Base-by-base conservation (phyloP, 805 yeast genomes). In the Grigorovia humatica region DNA sequence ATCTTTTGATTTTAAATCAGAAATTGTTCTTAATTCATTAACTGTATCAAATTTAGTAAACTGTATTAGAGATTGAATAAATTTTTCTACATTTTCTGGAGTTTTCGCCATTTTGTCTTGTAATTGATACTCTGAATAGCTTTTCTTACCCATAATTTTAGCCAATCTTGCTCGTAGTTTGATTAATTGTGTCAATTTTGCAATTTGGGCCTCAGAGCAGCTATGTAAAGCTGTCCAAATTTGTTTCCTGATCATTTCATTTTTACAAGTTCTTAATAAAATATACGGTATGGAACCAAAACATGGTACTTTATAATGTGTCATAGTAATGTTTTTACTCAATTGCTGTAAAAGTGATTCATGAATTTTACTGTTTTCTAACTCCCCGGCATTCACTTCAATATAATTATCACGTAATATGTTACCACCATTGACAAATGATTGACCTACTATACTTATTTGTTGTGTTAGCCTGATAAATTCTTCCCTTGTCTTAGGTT, bases 91-190 rank as follows among this genome's bases (percentile, higher is more conserved):
- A 59, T 87, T 81, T 42, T 79, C 80, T 0, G 96, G 95, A 9
- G 69, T 75, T 55, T 81, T 81, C 9, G 96, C 96, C 96, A 93
- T 87, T 65, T 93, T 93, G 55, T 88, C 95, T 54, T 80, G 81
- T 38, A 93, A 70, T 62, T 88, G 95, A 63, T 93, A 90, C 43
- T 84, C 83, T 0, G 91, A 80, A 68, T 73, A 93, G 40, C 85
- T 81, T 20, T 69, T 58, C 61, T 79, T 79, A 0, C 95, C 91
- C 71, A 91, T 73, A 68, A 88, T 72, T 46, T 74, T 73, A 0
- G 98, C 89, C 40, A 93, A 68, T 1, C 79, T 70, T 2, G 85
- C 85, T 52, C 99, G 73, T 54, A 80, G 76, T 50, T 75, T 74
- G 38, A 91, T 65, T 56, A 93, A 71, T 35, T 71, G 71, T 47